Base-by-base conservation (phyloP, 2,329 filamentous ascomycete species). In the Nothophoma quercina region DNA sequence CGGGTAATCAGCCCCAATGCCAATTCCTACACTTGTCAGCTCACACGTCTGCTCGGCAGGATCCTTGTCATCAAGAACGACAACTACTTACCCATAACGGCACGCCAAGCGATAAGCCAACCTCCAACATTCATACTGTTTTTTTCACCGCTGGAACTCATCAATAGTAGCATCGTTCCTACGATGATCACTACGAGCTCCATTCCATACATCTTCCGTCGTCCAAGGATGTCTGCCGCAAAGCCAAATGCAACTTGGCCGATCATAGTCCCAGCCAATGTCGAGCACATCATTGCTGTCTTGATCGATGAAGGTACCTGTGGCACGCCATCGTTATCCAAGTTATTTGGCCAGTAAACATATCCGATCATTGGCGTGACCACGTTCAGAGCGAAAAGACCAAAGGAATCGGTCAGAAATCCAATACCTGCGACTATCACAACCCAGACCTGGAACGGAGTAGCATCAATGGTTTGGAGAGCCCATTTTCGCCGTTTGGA, bases 121-220 rank as follows among this genome's bases (percentile, higher is more conserved):
- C 68, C 72, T 5, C 63, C 63, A 18, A 77, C 66, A n/a, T 55
- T 55, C 71, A 75, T 75, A 39, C 71, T 74, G 34, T 67, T 64
- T 35, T 60, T 63, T 28, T 68, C 67, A 4, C 71, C 69, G 35
- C 62, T 66, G 2, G 73, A 76, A 44, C 70, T 71, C 67, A 74
- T 73, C 12, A 75, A 59, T 29, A 77, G 58, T 16, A 75, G 63
- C 54, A 77, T 69, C 2, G 73, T 75, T 16, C 68, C 71, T 28
- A 75, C 66, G 23, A 77, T 76, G 19, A 77, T 69, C 23, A 77
- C 75, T 5, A 76, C 67, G 2, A 77, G 55, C 40, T 76, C 75
- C 13, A 76, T 59, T 3, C 75, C 75, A 42, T 77, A 77, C 59
- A 76, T 72, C 25, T 74, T 72, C 21, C 71, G 61, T 49, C 74